Conservation (phyloP, 75 land plant genomes). For the Pseudotsuga menziesii region DNA sequence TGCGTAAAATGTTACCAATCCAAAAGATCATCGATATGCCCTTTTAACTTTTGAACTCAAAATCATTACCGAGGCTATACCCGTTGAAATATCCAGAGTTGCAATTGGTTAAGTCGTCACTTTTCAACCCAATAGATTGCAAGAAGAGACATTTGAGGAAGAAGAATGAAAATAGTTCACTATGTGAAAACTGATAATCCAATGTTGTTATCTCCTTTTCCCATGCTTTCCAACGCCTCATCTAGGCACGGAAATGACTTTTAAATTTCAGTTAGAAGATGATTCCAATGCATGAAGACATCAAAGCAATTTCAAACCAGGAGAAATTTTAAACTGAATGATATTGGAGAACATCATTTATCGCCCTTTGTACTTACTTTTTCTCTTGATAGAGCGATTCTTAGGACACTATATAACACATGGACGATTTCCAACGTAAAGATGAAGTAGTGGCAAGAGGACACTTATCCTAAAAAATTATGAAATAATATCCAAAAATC, state of each 20-base stretch:
- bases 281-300: neutral
- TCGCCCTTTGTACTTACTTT: constrained; percentile 20
- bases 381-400: constrained; percentile 32
- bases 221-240: constrained; percentile 55
- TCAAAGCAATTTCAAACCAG: neutral
- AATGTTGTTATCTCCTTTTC: constrained; percentile 40
- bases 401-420: constrained; percentile 37
- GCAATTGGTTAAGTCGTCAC: too few relatives aligned
- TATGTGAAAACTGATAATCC: constrained; percentile 40
- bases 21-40: neutral
- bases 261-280: neutral
- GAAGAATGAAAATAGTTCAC: constrained; percentile 15
- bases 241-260: constrained; percentile 19
- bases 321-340: neutral
- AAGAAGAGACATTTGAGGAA: neutral
- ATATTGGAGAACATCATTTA: neutral
- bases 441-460: constrained; percentile 46
- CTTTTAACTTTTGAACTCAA: neutral
- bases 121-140: neutral
- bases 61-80: neutral
- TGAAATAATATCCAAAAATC: neutral
- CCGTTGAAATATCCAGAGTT: neutral
- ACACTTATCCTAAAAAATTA: constrained; percentile 20
- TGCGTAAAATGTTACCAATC: neutral
- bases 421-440: constrained; percentile 48